phyloP scores from a whole-genome alignment of 306 rosid genomes.

The Castanea crenata region DNA sequence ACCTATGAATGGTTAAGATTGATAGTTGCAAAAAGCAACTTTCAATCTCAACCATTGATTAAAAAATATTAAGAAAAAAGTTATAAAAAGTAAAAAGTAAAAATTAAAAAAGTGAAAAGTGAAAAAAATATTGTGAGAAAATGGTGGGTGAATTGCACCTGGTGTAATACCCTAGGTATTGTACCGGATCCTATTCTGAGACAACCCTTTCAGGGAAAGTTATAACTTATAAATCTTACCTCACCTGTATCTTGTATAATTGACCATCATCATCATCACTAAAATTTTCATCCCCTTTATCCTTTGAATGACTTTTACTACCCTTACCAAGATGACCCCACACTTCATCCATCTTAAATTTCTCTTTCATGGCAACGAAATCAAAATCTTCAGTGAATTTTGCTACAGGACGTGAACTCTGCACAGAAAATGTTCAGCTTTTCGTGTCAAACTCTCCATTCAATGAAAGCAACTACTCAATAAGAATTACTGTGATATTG shows the following conservation, averaged over 20 bases:
- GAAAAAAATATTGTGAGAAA: too few relatives aligned
- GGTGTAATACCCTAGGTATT: too few relatives aligned
- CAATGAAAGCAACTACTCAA: neutral
- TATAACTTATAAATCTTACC: constrained; percentile 34
- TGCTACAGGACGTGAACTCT: constrained; percentile 59
- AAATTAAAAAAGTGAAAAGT: too few relatives aligned
- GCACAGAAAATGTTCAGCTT: constrained; percentile 29
- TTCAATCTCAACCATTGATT: too few relatives aligned
- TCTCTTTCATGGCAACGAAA: constrained; percentile 93
- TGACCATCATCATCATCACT: constrained; percentile 55
- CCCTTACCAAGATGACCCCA: constrained; percentile 95
- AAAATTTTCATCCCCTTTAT: constrained; percentile 50
- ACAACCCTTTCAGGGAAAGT: too few relatives aligned
- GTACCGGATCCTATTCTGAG: too few relatives aligned
- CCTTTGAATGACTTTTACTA: constrained; percentile 49
- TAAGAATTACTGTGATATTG: neutral
- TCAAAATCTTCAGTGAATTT: constrained; percentile 91
- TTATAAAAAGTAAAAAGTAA: too few relatives aligned
- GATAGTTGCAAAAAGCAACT: too few relatives aligned
- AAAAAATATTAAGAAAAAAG: too few relatives aligned
- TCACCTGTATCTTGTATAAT: constrained; percentile 39
- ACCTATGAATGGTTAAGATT: too few relatives aligned
- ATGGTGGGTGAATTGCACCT: too few relatives aligned
- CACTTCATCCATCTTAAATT: constrained; percentile 97
- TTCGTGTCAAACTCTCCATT: constrained; percentile 1